Percentiles rank a stretch among this genome's conserved stretches.
These are phyloP conservation scores for Hanseniaspora pseudoguilliermondii DNA, from an alignment of 805 yeast genomes.

Conservation along the genomic window DNA sequence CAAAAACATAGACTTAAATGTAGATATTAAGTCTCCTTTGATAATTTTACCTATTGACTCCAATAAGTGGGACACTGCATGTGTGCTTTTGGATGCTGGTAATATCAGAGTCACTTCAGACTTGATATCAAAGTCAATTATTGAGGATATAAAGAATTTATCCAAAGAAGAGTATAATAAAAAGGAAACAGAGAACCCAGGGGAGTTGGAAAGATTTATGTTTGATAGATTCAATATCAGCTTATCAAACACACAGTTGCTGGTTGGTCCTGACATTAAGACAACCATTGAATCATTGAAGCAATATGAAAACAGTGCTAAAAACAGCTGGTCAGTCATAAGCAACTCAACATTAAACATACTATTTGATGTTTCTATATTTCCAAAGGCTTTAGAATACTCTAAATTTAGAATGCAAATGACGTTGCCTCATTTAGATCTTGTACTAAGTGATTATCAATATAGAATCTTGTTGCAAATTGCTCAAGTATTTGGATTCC, in stretches of 20 bases:
- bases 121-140: slow-evolving; percentile 54
- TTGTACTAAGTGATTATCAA: slow-evolving; percentile 75
- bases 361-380: slow-evolving; percentile 66
- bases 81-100: slow-evolving; percentile 89
- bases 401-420: slow-evolving; percentile 67
- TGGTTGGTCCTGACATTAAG: slow-evolving; percentile 72
- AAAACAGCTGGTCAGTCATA: slow-evolving; percentile 42
- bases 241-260: slow-evolving; percentile 73
- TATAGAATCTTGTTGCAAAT: slow-evolving; percentile 77
- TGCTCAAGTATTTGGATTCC: slow-evolving; percentile 34
- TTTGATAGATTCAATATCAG: slow-evolving; percentile 73
- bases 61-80: slow-evolving; percentile 67
- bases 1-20: slow-evolving; percentile 69
- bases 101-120: slow-evolving; percentile 77
- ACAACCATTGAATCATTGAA: slow-evolving; percentile 66
- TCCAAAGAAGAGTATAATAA: slow-evolving; percentile 59
- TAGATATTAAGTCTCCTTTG: slow-evolving; percentile 89
- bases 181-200: slow-evolving; percentile 22
- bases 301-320: slow-evolving; percentile 24
- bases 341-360: slow-evolving; percentile 67
- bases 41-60: slow-evolving; percentile 78
- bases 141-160: slow-evolving; percentile 57
- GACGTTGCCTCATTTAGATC: slow-evolving; percentile 55
- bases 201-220: slow-evolving; percentile 59
- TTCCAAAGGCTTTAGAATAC: slow-evolving; percentile 65